Percentiles rank a stretch among this genome's conserved stretches.
Conservation (phyloP, 202 grass and related monocot species). For the Bolboschoenoplectus hybrid region DNA sequence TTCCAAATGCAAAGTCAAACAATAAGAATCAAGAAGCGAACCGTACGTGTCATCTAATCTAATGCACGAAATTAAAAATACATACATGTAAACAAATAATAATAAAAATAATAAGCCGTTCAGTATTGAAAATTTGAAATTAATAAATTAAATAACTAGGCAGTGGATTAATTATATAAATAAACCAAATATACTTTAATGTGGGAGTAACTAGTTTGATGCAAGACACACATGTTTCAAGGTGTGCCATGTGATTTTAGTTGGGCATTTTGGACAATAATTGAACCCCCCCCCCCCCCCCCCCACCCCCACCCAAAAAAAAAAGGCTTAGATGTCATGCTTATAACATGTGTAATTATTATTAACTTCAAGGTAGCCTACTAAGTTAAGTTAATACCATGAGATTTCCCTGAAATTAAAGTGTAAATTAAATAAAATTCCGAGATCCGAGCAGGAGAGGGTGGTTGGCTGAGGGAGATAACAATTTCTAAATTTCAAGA, state of each 20-base stretch:
- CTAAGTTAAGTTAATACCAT: constrained; percentile 1
- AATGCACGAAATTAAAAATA: neutral
- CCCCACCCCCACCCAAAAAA: no score
- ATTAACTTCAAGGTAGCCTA: neutral
- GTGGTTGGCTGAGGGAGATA: constrained; percentile 25
- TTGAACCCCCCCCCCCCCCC: neutral
- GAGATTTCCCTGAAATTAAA: constrained; percentile 3
- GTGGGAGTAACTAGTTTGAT: neutral
- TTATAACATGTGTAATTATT: constrained; percentile 15
- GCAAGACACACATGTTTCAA: neutral
- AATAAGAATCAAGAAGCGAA: neutral
- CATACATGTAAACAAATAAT: no score
- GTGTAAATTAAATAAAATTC: constrained; percentile 10
- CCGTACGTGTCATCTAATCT: neutral
- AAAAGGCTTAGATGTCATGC: neutral
- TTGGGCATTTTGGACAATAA: constrained; percentile 17
- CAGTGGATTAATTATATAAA: neutral
- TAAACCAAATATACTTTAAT: neutral
- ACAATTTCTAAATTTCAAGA: constrained; percentile 33
- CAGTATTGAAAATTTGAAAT: neutral
- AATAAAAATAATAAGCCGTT: no score
- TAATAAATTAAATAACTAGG: neutral
- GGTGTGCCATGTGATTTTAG: neutral
- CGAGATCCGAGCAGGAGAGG: constrained; percentile 30
- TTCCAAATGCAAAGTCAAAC: neutral